Evolutionary conservation across 164 flowering plant species (phyloP).

Genomic region (Houttuynia cordata): DNA sequence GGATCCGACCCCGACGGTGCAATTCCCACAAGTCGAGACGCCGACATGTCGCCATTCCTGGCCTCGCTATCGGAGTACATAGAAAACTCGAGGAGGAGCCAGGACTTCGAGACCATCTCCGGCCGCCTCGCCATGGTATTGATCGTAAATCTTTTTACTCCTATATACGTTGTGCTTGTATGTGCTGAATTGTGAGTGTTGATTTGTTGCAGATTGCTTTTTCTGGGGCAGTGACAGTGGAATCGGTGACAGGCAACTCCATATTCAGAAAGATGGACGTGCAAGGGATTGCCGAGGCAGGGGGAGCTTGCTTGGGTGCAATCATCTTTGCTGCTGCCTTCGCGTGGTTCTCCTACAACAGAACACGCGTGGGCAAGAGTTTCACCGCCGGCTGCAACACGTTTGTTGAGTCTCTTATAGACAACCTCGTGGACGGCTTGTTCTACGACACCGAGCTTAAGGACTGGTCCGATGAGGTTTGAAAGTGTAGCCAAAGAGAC

Average conservation of each 20-base stretch:
- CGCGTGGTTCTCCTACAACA: slow-evolving; percentile 63
- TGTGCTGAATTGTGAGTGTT: too few species aligned
- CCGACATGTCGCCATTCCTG: slow-evolving; percentile 49
- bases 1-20: slow-evolving; percentile 36
- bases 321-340: slow-evolving; percentile 52
- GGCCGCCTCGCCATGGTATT: slow-evolving; percentile 90
- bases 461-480: slow-evolving; percentile 53
- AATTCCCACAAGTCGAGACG: slow-evolving; percentile 22
- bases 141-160: neutral
- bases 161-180: neutral
- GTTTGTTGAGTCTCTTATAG: slow-evolving; percentile 70
- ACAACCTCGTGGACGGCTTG: slow-evolving; percentile 73
- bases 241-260: slow-evolving; percentile 66
- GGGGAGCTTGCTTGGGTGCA: slow-evolving; percentile 54
- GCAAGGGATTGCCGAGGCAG: slow-evolving; percentile 44
- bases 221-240: too few species aligned
- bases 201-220: slow-evolving; percentile 60
- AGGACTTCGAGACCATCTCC: slow-evolving; percentile 70
- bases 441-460: slow-evolving; percentile 50
- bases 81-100: slow-evolving; percentile 75
- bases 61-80: slow-evolving; percentile 63
- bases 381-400: slow-evolving; percentile 54
- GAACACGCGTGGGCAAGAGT: slow-evolving; percentile 52
- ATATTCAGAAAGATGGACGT: slow-evolving; percentile 70
- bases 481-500: neutral